phyloP scores from a whole-genome alignment of 2,329 filamentous ascomycete genomes.

The Nemania sp. region DNA sequence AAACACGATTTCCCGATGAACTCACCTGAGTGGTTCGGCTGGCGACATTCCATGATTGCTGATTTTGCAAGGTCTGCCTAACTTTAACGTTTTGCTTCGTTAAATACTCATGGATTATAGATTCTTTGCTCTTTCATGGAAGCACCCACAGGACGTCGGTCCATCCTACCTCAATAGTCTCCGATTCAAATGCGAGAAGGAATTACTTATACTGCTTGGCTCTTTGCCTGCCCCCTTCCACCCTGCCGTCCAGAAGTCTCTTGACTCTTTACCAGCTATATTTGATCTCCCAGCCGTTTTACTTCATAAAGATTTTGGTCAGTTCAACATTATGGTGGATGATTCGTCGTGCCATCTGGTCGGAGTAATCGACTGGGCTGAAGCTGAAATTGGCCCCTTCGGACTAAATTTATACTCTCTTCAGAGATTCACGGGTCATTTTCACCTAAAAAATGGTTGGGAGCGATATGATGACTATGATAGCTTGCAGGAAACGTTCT shows the following conservation, averaged over 20 bases:
- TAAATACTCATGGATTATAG: constrained; percentile 28
- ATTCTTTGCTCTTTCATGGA: constrained; percentile 47
- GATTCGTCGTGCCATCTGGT: constrained; percentile 41
- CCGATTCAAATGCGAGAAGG: constrained; percentile 21
- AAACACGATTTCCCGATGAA: constrained; percentile 41
- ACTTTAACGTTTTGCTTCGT: background rate
- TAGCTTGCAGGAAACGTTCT: constrained; percentile 39
- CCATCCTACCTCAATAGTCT: constrained; percentile 24
- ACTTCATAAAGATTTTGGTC: constrained; percentile 44
- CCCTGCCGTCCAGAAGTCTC: constrained; percentile 36
- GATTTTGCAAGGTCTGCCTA: constrained; percentile 28
- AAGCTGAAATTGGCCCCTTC: constrained; percentile 46
- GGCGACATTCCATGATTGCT: constrained; percentile 41
- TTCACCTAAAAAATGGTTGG: constrained; percentile 44
- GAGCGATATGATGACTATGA: constrained; percentile 41
- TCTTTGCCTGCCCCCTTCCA: constrained; percentile 43
- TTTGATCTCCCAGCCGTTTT: constrained; percentile 46
- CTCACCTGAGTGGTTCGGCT: constrained; percentile 38
- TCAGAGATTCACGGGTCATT: constrained; percentile 39
- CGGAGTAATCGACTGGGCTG: constrained; percentile 48
- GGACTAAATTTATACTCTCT: constrained; percentile 44
- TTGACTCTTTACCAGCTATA: constrained; percentile 40
- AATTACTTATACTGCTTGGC: constrained; percentile 40
- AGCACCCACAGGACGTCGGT: constrained; percentile 36
- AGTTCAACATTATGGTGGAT: constrained; percentile 47